Evolutionary conservation across 1,139 yeast species (phyloP).

Genomic region (Eremothecium coryli): DNA sequence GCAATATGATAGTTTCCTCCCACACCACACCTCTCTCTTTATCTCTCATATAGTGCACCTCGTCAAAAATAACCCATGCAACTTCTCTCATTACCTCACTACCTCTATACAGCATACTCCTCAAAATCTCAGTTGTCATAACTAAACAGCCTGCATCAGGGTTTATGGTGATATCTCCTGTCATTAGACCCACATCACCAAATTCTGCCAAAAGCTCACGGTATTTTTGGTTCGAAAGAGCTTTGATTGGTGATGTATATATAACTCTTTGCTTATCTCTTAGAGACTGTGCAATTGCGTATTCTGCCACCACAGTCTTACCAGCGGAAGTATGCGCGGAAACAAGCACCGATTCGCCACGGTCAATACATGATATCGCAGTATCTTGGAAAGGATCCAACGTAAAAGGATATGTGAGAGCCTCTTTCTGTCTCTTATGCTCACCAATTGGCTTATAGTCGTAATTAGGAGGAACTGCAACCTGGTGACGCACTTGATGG

Average conservation of each 20-base stretch:
- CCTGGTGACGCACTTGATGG: constrained; percentile 96
- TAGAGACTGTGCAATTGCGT: constrained; percentile 87
- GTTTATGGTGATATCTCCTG: constrained; percentile 97
- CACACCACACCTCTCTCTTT: constrained; percentile 97
- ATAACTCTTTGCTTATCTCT: constrained; percentile 87
- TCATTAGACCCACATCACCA: constrained; percentile 84
- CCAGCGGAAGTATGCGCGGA: constrained; percentile 98
- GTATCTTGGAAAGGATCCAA: constrained; percentile 94
- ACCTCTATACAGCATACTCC: constrained; percentile 94
- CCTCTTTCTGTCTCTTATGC: constrained; percentile 64
- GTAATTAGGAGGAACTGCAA: constrained; percentile 87
- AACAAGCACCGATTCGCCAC: constrained; percentile 94
- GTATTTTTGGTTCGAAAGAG: constrained; percentile 86
- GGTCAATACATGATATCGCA: constrained; percentile 91
- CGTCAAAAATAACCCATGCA: constrained; percentile 94
- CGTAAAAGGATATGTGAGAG: constrained; percentile 87
- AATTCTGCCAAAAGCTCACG: constrained; percentile 79
- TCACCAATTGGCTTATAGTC: constrained; percentile 82
- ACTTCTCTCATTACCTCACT: constrained; percentile 95
- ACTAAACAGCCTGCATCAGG: constrained; percentile 95
- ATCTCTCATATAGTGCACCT: constrained; percentile 95
- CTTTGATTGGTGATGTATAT: constrained; percentile 89
- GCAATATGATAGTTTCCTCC: constrained; percentile 96
- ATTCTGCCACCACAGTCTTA: constrained; percentile 87
- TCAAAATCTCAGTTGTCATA: constrained; percentile 93